Conservation (phyloP, 371 early-diverging fungal genomes). For the Mucor velutinosus region DNA sequence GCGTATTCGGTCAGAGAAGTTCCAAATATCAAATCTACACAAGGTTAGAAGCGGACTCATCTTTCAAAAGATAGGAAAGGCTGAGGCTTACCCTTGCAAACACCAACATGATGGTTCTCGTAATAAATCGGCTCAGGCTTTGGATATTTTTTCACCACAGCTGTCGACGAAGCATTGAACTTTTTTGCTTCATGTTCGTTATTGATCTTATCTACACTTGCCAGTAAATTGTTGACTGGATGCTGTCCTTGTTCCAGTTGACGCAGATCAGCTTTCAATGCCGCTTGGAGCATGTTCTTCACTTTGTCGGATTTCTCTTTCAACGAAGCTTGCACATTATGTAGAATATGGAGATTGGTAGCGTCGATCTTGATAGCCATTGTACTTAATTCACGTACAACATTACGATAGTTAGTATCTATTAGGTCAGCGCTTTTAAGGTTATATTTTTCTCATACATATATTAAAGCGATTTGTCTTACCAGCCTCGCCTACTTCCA, state of each 20-base stretch:
- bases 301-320: constrained; percentile 23
- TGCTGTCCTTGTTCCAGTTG: constrained; percentile 13
- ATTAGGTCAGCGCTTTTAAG: not conserved
- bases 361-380: constrained; percentile 23
- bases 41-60: not conserved
- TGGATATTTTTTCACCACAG: constrained; percentile 2
- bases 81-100: constrained; percentile 30
- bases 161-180: constrained; percentile 4
- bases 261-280: constrained; percentile 12
- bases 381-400: constrained; percentile 28
- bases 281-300: constrained; percentile 11
- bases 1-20: constrained; percentile 55
- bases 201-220: constrained; percentile 3
- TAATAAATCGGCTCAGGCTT: constrained; percentile 26
- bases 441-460: not conserved
- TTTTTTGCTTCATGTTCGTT: constrained; percentile 11
- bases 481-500: constrained; percentile 33
- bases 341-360: constrained; percentile 25
- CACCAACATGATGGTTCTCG: constrained; percentile 30
- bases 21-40: constrained; percentile 64
- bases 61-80: not conserved
- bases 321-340: constrained; percentile 15
- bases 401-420: constrained; percentile 34
- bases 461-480: not conserved
- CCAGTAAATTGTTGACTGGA: constrained; percentile 6